Evolutionary conservation across 352 stramenopile species (phyloP).

Genomic region (Phytophthora pinifolia): DNA sequence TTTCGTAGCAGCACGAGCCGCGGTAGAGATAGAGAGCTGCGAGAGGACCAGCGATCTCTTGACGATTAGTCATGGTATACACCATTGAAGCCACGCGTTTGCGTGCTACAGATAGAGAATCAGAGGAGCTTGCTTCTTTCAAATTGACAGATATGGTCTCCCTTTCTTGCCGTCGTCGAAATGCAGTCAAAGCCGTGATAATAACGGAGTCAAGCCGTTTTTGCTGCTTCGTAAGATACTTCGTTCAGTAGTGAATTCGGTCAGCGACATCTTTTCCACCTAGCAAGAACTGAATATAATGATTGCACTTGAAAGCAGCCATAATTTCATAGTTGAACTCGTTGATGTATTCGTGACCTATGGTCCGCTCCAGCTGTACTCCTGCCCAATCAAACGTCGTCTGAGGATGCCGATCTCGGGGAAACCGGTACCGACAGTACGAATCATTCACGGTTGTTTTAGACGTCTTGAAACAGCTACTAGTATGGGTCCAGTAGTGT

Average conservation of each 20-base stretch:
- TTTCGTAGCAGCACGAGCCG: too few species aligned
- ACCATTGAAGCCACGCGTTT: too few species aligned
- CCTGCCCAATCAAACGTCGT: neutral
- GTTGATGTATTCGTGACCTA: neutral
- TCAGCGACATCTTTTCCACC: neutral
- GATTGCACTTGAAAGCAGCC: neutral
- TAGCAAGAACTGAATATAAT: neutral
- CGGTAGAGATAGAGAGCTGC: too few species aligned
- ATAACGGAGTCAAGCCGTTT: neutral
- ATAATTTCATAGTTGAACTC: neutral
- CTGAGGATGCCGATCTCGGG: neutral
- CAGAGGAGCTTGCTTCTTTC: too few species aligned
- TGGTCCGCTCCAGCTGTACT: neutral
- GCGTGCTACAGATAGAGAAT: too few species aligned
- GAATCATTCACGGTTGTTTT: neutral
- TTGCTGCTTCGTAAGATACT: neutral
- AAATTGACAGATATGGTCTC: too few species aligned
- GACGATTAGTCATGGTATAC: too few species aligned
- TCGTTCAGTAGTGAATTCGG: neutral
- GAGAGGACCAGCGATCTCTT: too few species aligned
- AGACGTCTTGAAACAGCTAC: constrained; percentile 1
- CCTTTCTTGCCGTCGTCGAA: neutral
- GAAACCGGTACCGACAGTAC: neutral
- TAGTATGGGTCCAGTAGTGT: neutral
- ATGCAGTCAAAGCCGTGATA: neutral